Percentiles rank a stretch among this genome's conserved stretches.
phyloP scores from a whole-genome alignment of 208 protist species.

The Zelonia costaricensis region DNA sequence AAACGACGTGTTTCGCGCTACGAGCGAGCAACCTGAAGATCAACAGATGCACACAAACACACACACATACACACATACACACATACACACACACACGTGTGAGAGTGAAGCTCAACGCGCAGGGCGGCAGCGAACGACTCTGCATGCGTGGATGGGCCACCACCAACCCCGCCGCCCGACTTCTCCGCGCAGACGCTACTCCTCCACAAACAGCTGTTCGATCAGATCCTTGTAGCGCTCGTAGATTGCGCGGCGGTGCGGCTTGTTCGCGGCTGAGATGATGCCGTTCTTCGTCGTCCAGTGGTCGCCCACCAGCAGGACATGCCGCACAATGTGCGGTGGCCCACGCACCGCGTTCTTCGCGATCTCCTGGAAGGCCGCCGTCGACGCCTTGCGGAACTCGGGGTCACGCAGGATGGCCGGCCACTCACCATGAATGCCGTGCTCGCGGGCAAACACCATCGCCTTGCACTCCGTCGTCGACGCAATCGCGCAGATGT shows the following conservation, averaged over 20 bases:
- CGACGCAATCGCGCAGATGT: slow-evolving; percentile 59
- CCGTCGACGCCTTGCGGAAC: slow-evolving; percentile 41
- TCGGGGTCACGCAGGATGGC: slow-evolving; percentile 31
- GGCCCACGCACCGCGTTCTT: slow-evolving; percentile 47
- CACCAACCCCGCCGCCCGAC: too few relatives aligned
- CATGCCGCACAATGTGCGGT: slow-evolving; percentile 60
- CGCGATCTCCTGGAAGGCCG: slow-evolving; percentile 39
- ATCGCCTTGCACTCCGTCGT: slow-evolving; percentile 62
- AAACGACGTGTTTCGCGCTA: too few relatives aligned
- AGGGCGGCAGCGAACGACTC: too few relatives aligned
- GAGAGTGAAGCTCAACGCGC: background rate
- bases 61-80: background rate
- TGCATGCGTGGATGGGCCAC: too few relatives aligned
- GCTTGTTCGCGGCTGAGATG: slow-evolving; percentile 67
- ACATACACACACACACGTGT: background rate
- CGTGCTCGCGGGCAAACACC: slow-evolving; percentile 48
- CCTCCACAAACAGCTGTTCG: slow-evolving; percentile 53
- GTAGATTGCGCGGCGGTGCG: slow-evolving; percentile 51
- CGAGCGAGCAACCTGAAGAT: too few relatives aligned
- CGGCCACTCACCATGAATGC: slow-evolving; percentile 44
- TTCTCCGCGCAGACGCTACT: background rate
- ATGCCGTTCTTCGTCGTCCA: slow-evolving; percentile 85
- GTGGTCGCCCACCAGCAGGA: slow-evolving; percentile 47
- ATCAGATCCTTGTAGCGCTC: slow-evolving; percentile 62
- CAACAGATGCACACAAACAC: background rate